Evolutionary conservation across 495 filamentous ascomycete species (phyloP).

Genomic region (Penicillium goetzii): DNA sequence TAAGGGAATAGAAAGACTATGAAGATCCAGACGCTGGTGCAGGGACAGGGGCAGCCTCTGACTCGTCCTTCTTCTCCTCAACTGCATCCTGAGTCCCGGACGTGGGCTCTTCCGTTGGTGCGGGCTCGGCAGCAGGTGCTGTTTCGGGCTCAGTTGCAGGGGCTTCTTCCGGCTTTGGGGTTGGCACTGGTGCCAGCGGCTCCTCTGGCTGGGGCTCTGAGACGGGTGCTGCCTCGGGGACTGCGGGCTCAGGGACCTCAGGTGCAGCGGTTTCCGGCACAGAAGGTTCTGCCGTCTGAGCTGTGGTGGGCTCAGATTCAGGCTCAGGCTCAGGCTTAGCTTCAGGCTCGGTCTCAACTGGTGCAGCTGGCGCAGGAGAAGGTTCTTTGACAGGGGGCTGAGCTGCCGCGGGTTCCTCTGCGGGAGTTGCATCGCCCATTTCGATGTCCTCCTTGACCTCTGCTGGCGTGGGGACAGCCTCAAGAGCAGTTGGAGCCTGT

Average conservation of each 20-base stretch:
- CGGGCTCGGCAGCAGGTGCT: background rate
- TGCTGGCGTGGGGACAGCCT: background rate
- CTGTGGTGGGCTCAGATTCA: background rate
- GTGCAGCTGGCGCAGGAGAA: background rate
- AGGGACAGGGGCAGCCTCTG: slow-evolving; percentile 6
- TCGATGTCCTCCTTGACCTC: slow-evolving; percentile 18
- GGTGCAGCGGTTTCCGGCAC: background rate
- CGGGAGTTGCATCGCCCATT: slow-evolving; percentile 17
- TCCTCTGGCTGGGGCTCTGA: slow-evolving; percentile 15
- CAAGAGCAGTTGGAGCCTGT: background rate
- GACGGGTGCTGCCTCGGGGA: background rate
- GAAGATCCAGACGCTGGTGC: slow-evolving; percentile 11
- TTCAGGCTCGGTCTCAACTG: background rate
- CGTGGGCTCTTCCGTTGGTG: slow-evolving; percentile 2
- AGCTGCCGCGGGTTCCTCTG: slow-evolving; percentile 4
- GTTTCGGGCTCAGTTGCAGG: background rate
- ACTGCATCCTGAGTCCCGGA: background rate
- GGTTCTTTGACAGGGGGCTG: slow-evolving; percentile 13
- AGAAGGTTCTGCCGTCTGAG: background rate
- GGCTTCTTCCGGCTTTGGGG: background rate
- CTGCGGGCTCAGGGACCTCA: background rate
- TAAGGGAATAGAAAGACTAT: slow-evolving; percentile 1
- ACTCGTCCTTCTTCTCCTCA: slow-evolving; percentile 17
- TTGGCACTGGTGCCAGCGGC: slow-evolving; percentile 13
- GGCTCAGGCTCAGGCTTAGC: slow-evolving; percentile 1